These are phyloP conservation scores for Russula brevipes DNA, from an alignment of 768 basidiomycete genomes.

Conservation along the genomic window DNA sequence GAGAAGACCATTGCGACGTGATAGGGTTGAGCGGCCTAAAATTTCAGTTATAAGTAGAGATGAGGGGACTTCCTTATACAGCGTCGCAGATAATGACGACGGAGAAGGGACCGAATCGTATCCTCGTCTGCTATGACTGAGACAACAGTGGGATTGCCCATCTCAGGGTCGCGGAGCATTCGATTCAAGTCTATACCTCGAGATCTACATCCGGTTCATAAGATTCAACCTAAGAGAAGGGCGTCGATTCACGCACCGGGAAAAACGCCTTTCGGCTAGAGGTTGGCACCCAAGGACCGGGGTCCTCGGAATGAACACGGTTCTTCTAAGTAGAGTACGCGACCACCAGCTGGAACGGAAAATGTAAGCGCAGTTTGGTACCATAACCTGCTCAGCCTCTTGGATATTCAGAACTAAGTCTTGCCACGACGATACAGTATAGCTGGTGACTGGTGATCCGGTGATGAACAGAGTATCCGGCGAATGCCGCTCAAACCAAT, in stretches of 20 bases:
- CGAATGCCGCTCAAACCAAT: neutral
- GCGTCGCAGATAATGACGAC: too few species aligned
- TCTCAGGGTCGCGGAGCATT: constrained; percentile 7
- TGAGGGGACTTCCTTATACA: neutral
- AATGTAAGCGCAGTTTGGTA: neutral
- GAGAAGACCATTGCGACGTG: neutral
- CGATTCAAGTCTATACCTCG: neutral
- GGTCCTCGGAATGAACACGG: constrained; percentile 4
- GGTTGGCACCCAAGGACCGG: constrained; percentile 13
- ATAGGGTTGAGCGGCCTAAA: neutral
- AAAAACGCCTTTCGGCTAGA: neutral
- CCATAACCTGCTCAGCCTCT: neutral
- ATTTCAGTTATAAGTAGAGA: neutral
- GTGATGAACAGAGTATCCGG: neutral
- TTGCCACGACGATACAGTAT: too few species aligned
- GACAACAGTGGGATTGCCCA: neutral
- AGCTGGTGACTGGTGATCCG: too few species aligned
- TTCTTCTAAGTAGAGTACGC: neutral
- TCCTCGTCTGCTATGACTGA: neutral
- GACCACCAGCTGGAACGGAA: neutral
- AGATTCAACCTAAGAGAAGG: neutral
- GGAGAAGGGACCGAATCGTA: neutral
- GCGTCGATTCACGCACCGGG: constrained; percentile 11
- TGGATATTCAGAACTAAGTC: neutral
- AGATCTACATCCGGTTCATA: neutral